Evolutionary conservation across 139 green algal species (phyloP).

Genomic region (Tetraselmis striata): DNA sequence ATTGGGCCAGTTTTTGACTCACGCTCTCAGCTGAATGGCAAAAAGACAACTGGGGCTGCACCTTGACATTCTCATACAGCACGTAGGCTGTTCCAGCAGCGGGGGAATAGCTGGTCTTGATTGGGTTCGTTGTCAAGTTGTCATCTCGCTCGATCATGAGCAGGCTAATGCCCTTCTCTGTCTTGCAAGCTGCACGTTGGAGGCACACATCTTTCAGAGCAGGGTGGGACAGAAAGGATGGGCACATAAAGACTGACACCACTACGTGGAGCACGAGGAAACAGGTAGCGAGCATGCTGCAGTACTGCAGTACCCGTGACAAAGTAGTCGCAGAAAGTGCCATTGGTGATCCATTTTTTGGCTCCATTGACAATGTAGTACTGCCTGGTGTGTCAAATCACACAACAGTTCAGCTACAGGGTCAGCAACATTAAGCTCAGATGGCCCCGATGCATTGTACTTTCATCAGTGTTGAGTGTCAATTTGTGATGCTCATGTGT

Average conservation of each 20-base stretch:
- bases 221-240: no score
- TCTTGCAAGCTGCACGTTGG: background rate
- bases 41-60: no score
- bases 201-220: no score
- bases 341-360: constrained; percentile 41
- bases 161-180: constrained; percentile 13
- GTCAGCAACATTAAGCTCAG: no score
- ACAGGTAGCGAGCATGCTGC: background rate
- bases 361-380: constrained; percentile 29
- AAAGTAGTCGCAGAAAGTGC: constrained; percentile 28
- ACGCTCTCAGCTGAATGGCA: no score
- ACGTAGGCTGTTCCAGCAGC: constrained; percentile 27
- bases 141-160: constrained; percentile 27
- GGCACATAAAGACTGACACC: no score
- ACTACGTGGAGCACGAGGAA: background rate
- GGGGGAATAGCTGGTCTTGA: constrained; percentile 24
- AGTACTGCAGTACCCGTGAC: constrained; percentile 9
- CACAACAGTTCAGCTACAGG: no score
- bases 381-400: background rate
- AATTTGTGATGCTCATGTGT: no score
- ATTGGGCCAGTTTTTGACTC: no score
- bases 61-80: constrained; percentile 23
- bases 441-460: no score
- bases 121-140: constrained; percentile 19
- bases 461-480: no score